phyloP scores from a whole-genome alignment of 768 basidiomycete species.

The Trametopsis cervina region DNA sequence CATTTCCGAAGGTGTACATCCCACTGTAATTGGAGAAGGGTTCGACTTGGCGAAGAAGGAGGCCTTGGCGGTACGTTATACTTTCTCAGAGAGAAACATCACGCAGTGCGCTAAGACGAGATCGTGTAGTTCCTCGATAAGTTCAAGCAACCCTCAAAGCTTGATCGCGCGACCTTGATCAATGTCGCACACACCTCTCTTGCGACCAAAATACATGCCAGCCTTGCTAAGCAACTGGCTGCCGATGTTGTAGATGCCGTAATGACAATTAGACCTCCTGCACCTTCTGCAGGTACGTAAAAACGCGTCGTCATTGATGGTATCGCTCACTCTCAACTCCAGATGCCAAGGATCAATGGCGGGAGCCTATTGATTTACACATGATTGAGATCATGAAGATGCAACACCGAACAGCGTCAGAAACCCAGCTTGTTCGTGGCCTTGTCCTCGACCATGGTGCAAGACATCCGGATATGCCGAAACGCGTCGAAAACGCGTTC shows the following conservation, averaged over 20 bases:
- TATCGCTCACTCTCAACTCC: slow-evolving; percentile 18
- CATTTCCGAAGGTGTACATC: slow-evolving; percentile 97
- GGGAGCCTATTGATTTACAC: slow-evolving; percentile 93
- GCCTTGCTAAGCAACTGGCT: slow-evolving; percentile 81
- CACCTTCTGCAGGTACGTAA: slow-evolving; percentile 48
- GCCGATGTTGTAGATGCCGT: slow-evolving; percentile 96
- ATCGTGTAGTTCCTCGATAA: slow-evolving; percentile 84
- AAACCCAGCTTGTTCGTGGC: slow-evolving; percentile 92
- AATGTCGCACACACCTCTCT: slow-evolving; percentile 94
- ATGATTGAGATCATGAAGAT: slow-evolving; percentile 99
- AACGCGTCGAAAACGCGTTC: slow-evolving; percentile 92
- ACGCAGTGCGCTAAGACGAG: not conserved
- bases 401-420: slow-evolving; percentile 97
- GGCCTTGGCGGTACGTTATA: slow-evolving; percentile 64
- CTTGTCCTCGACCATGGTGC: slow-evolving; percentile 97
- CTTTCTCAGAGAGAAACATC: slow-evolving; percentile 2
- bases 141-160: slow-evolving; percentile 70
- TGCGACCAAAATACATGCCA: slow-evolving; percentile 81
- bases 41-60: slow-evolving; percentile 98
- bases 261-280: slow-evolving; percentile 70
- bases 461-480: slow-evolving; percentile 98
- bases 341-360: slow-evolving; percentile 64
- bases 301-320: slow-evolving; percentile 13
- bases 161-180: slow-evolving; percentile 88
- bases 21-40: slow-evolving; percentile 90